phyloP scores from a whole-genome alignment of 1,139 yeast species.

The Suhomyces bribrorum region DNA sequence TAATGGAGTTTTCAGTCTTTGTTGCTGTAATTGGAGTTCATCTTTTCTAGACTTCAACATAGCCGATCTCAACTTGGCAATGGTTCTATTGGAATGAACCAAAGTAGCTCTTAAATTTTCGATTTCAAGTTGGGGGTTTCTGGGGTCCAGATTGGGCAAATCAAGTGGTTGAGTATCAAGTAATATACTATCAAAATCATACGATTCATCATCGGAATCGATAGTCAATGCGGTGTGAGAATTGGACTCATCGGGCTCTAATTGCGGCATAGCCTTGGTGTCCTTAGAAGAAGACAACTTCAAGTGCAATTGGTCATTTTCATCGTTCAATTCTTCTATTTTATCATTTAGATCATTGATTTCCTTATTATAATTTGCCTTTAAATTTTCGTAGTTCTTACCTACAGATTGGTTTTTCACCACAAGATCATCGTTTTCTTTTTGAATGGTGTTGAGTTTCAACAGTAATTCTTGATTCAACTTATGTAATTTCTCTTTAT shows the following conservation, averaged over 20 bases:
- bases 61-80: slow-evolving; percentile 53
- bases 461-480: slow-evolving; percentile 35
- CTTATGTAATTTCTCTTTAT: slow-evolving; percentile 35
- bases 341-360: slow-evolving; percentile 48
- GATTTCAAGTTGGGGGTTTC: slow-evolving; percentile 57
- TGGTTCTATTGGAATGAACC: slow-evolving; percentile 63
- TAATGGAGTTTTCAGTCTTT: slow-evolving; percentile 15
- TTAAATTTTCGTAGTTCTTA: slow-evolving; percentile 37
- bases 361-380: slow-evolving; percentile 38
- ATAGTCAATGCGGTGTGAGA: slow-evolving; percentile 16
- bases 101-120: slow-evolving; percentile 70
- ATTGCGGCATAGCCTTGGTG: slow-evolving; percentile 5
- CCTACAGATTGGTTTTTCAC: slow-evolving; percentile 42
- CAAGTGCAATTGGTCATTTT: slow-evolving; percentile 56
- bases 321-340: slow-evolving; percentile 61
- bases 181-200: slow-evolving; percentile 39
- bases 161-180: slow-evolving; percentile 32
- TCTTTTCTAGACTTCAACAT: slow-evolving; percentile 45
- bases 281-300: slow-evolving; percentile 27
- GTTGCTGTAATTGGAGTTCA: slow-evolving; percentile 14
- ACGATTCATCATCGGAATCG: slow-evolving; percentile 29
- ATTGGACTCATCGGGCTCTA: slow-evolving; percentile 1
- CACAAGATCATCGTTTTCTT: slow-evolving; percentile 52
- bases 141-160: slow-evolving; percentile 40
- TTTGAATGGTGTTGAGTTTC: slow-evolving; percentile 32